Base-by-base conservation (phyloP, 1,284 basidiomycete genomes). In the Neonothopanus nambi region DNA sequence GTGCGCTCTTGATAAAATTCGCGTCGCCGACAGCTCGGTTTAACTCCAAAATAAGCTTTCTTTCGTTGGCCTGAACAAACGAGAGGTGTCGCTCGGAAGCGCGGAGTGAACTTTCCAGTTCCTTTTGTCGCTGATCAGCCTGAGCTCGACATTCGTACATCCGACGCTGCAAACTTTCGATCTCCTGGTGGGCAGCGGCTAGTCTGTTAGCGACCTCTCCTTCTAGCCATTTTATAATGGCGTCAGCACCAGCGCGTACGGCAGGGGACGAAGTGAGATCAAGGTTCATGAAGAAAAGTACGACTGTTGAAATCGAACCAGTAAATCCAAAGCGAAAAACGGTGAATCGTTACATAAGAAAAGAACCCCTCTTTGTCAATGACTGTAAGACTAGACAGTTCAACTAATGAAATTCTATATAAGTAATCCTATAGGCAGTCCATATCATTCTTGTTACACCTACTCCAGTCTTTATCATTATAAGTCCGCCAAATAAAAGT, bases 401-500 rank as follows among this genome's bases (percentile, higher is more conserved):
- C 37, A 39, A 17, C 37, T 20, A 39, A 15, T 17, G 15, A 9
- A 9, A 20, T 39, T 39, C 37, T 17, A n/a, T 17, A 39, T 17
- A 39, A 39, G n/a, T n/a, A 39, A 36, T 17, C 15, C 13, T 17
- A 17, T 39, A 5, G n/a, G 15, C 5, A 42, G 40, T 42, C 18
- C 40, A 21, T 17, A 42, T 23, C 20, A 18, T 18, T 26, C 38
- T 41, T 20, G 37, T 20, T 28, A 50, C 36, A 35, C 39, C 33
- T 18, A 30, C 43, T 35, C 24, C 40, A 51, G 24, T 15, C 33
- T 43, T 20, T 43, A 13, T 17, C 28, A 20, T 35, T 33, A 20
- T 43, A 56, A 33, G 48, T 52, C 36, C 51, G 40, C 26, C 26
- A 11, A 28, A 28, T 56, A 52, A 28, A 49, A 48, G 39, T 56